These are phyloP conservation scores for Aurifilum marmelostoma DNA, from an alignment of 2,329 filamentous ascomycete genomes.

Conservation along the genomic window DNA sequence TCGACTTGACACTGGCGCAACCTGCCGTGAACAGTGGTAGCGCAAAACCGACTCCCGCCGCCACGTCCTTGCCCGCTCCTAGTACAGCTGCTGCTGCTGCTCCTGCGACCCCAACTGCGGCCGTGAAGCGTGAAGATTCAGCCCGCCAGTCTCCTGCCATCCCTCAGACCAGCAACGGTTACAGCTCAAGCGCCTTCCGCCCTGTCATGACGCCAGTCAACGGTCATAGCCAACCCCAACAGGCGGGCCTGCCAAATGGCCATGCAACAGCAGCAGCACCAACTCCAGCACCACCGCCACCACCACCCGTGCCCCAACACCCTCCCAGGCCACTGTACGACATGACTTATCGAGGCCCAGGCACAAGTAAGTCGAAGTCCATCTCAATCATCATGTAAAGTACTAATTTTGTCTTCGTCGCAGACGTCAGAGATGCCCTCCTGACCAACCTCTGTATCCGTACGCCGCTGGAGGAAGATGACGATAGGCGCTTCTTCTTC, in stretches of 20 bases:
- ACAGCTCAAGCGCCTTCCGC: constrained; percentile 28
- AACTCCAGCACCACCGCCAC: no score
- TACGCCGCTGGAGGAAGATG: constrained; percentile 68
- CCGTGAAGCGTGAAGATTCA: constrained; percentile 43
- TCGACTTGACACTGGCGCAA: constrained; percentile 40
- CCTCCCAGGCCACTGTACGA: constrained; percentile 23
- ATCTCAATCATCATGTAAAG: no score
- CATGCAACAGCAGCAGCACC: no score
- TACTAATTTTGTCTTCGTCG: constrained; percentile 35
- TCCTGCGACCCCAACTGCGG: constrained; percentile 51
- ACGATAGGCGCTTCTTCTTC: constrained; percentile 64
- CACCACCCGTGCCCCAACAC: constrained; percentile 6
- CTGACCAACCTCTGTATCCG: constrained; percentile 68
- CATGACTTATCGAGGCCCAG: constrained; percentile 27
- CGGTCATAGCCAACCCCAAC: constrained; percentile 21
- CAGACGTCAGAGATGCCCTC: constrained; percentile 63
- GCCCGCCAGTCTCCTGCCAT: constrained; percentile 39
- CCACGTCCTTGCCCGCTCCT: constrained; percentile 29
- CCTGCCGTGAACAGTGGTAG: constrained; percentile 39
- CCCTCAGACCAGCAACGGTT: constrained; percentile 36
- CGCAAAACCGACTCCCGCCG: constrained; percentile 24
- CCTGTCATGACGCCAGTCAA: constrained; percentile 27
- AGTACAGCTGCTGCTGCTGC: constrained; percentile 44
- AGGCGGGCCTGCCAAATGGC: constrained; percentile 24
- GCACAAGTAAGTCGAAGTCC: constrained; percentile 17